Evolutionary conservation across 352 stramenopile species (phyloP).

Genomic region (Pythium phragmiticola): DNA sequence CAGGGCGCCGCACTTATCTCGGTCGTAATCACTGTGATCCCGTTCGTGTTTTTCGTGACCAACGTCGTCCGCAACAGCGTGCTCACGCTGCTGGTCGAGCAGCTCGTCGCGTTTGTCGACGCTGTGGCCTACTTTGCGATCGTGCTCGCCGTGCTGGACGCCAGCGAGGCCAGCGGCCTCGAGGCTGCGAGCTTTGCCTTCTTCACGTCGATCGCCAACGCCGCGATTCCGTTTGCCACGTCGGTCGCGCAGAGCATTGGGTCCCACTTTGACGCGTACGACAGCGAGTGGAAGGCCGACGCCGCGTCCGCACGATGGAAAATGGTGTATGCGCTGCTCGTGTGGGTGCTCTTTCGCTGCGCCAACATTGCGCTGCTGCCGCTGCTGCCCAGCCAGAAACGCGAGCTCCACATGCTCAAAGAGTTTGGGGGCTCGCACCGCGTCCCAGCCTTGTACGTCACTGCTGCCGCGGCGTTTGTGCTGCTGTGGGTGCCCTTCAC

Average conservation of each 20-base stretch:
- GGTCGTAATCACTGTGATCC: conserved; percentile 35
- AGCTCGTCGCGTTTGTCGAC: conserved; percentile 49
- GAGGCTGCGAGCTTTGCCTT: conserved; percentile 52
- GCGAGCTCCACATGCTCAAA: conserved; percentile 36
- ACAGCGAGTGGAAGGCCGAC: conserved; percentile 48
- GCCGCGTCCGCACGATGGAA: conserved; percentile 40
- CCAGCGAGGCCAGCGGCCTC: conserved; percentile 39
- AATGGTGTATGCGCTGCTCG: conserved; percentile 47
- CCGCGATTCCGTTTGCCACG: conserved; percentile 48
- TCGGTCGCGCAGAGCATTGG: conserved; percentile 66
- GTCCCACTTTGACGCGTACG: conserved; percentile 58
- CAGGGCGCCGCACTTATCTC: conserved; percentile 34
- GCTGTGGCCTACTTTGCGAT: conserved; percentile 52
- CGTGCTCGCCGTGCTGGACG: conserved; percentile 45
- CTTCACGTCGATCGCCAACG: conserved; percentile 53
- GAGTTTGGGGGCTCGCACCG: conserved; percentile 11
- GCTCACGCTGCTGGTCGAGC: conserved; percentile 49
- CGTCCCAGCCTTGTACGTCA: conserved; percentile 31
- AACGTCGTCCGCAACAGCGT: conserved; percentile 51
- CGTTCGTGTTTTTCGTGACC: conserved; percentile 53
- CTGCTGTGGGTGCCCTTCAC: conserved; percentile 55
- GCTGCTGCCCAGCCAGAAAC: conserved; percentile 43
- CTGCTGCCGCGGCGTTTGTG: conserved; percentile 35
- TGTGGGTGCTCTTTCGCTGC: conserved; percentile 38
- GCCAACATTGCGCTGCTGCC: conserved; percentile 36